phyloP scores from a whole-genome alignment of 257 asterid species.

The Solanum stenotomum region DNA sequence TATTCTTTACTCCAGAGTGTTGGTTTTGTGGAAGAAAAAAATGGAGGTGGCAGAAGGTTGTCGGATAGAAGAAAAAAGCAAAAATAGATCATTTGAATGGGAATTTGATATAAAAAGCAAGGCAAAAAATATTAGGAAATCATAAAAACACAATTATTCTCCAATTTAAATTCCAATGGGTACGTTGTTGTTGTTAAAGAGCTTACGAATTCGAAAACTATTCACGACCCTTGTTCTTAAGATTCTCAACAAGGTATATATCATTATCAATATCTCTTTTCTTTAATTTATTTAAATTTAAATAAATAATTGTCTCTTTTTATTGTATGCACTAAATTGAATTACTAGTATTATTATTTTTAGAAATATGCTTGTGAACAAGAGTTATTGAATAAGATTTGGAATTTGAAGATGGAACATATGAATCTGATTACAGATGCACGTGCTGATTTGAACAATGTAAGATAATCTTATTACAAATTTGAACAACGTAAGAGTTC shows the following conservation, averaged over 20 bases:
- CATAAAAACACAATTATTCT: neutral
- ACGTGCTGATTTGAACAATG: neutral
- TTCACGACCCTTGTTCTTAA: neutral
- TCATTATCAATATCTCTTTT: neutral
- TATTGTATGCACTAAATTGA: too few relatives aligned
- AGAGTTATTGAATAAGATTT: neutral
- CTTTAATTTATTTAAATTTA: too few relatives aligned
- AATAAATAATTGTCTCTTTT: too few relatives aligned
- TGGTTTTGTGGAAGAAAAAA: too few relatives aligned
- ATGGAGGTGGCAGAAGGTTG: too few relatives aligned
- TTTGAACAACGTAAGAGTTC: neutral
- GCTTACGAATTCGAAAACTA: neutral
- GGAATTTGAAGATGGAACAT: neutral
- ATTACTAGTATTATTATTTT: too few relatives aligned
- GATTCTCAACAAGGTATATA: neutral
- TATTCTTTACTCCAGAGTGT: too few relatives aligned
- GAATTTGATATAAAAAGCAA: neutral
- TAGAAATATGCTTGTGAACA: neutral
- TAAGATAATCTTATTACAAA: neutral
- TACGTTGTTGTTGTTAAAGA: neutral
- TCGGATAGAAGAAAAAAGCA: neutral
- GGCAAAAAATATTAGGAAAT: neutral
- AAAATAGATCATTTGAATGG: neutral
- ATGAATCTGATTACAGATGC: neutral
- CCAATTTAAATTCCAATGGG: too few relatives aligned